Base-by-base conservation (phyloP, 345 rosid species). In the Raphanus raphanistrum region DNA sequence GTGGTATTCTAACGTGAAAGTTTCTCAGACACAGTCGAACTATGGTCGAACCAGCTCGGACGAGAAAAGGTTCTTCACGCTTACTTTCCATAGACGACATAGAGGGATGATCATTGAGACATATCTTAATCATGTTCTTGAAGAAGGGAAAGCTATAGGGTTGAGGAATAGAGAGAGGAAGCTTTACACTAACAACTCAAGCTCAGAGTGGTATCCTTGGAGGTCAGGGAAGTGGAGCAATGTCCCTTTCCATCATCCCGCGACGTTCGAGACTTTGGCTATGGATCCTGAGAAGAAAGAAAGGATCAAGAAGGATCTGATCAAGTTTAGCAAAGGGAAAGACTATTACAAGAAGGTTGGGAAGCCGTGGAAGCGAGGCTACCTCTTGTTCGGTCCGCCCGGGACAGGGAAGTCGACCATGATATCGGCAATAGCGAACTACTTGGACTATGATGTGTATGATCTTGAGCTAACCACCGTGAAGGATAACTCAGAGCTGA, bases 251-350 rank as follows among this genome's bases (percentile, higher is more conserved):
- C 55, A 50, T 50, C 55, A 50, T n/a, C 55, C 55, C 21, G 55
- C 55, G 55, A 50, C 55, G 8, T 50, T 50, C 21, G 21, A 50
- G 55, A 50, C 55, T 50, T 50, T 50, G 5, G 55, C 55, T 50
- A 50, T 50, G 55, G 55, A 50, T 50, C 55, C 55, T 50, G 55
- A 50, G 55, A 50, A 50, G 55, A 50, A 50, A 50, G 55, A 50
- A n/a, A 50, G 55, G 55, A 50, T 50, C 55, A 50, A 50, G 55
- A 50, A 50, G 55, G 55, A 50, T 50, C 55, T 50, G 8, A 50
- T 50, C n/a, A 50, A 50, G 55, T 50, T 50, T n/a, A 50, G 55
- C 21, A 50, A 50, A 50, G 55, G 55, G 55, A 50, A 50, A 50
- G 55, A 50, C n/a, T 50, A 50, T n/a, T 50, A 50, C 55, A 50